Evolutionary conservation across 441 rosid genomes (phyloP).

Genomic region (Lepidium campestre): DNA sequence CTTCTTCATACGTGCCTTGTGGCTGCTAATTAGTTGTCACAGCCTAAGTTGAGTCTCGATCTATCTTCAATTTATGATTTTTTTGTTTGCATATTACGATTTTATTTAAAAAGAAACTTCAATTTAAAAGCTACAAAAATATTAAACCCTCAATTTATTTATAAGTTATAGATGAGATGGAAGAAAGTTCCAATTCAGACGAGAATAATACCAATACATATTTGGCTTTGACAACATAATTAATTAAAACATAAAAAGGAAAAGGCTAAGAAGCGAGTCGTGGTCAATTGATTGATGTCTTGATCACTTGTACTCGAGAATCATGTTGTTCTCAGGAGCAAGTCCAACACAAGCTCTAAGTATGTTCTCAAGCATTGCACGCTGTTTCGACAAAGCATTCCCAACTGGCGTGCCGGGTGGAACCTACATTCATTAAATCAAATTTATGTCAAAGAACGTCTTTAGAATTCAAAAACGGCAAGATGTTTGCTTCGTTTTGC

Average conservation of each 20-base stretch:
- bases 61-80: not conserved
- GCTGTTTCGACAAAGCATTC: slow-evolving; percentile 89
- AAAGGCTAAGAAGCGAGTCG: not conserved
- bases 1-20: not conserved
- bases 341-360: slow-evolving; percentile 89
- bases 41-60: not conserved
- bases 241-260: not conserved
- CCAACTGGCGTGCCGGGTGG: slow-evolving; percentile 97
- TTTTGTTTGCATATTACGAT: not conserved
- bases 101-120: not conserved
- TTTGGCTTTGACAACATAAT: not conserved
- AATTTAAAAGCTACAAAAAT: not conserved
- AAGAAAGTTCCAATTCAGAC: not conserved
- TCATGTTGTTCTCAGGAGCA: slow-evolving; percentile 97
- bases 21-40: slow-evolving; percentile 2
- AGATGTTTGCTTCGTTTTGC: slow-evolving; percentile 17
- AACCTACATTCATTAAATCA: slow-evolving; percentile 43
- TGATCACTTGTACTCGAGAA: slow-evolving; percentile 88
- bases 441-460: not conserved
- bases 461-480: not conserved
- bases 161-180: not conserved
- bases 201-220: not conserved
- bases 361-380: slow-evolving; percentile 96
- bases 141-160: not conserved
- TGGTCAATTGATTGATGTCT: not conserved